Percentiles rank a stretch among this genome's conserved stretches.
Conservation (phyloP, 768 basidiomycete genomes). For the Phlebiopsis flavidoalba region DNA sequence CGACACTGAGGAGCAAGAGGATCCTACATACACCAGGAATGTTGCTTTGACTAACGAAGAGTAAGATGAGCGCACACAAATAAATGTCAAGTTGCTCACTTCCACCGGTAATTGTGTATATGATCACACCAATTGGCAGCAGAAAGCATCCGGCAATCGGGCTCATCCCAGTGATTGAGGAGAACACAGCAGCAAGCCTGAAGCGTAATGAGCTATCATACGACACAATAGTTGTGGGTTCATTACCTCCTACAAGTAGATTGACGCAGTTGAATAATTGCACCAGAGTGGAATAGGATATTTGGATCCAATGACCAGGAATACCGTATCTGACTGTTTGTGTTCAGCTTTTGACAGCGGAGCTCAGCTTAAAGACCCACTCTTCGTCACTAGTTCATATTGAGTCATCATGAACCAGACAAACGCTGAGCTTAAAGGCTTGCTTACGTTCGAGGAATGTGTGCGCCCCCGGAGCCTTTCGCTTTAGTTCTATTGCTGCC, state of each 20-base stretch:
- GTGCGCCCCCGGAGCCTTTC: conserved; percentile 12
- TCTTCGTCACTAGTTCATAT: conserved; percentile 1
- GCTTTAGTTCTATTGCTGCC: conserved; percentile 11
- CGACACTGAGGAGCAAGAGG: neutral
- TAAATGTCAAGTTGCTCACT: neutral
- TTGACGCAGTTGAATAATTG: conserved; percentile 15
- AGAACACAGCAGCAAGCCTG: conserved; percentile 12
- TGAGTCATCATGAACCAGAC: neutral
- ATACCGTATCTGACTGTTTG: conserved; percentile 9
- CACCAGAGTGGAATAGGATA: conserved; percentile 10
- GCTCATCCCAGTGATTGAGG: conserved; percentile 12
- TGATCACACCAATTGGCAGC: conserved; percentile 11
- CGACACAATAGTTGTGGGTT: neutral
- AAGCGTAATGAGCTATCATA: neutral
- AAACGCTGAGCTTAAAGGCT: neutral
- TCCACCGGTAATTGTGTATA: conserved; percentile 10
- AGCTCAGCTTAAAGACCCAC: neutral
- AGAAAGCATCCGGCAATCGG: conserved; percentile 11
- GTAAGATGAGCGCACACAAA: neutral
- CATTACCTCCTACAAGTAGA: conserved; percentile 9
- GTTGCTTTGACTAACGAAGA: conserved; percentile 4
- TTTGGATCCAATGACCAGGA: conserved; percentile 12
- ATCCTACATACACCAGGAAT: conserved; percentile 5
- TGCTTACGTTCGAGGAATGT: conserved; percentile 12
- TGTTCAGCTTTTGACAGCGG: neutral